Conservation (phyloP, 2,329 filamentous ascomycete species). For the Magnaporthiopsis incrustans region DNA sequence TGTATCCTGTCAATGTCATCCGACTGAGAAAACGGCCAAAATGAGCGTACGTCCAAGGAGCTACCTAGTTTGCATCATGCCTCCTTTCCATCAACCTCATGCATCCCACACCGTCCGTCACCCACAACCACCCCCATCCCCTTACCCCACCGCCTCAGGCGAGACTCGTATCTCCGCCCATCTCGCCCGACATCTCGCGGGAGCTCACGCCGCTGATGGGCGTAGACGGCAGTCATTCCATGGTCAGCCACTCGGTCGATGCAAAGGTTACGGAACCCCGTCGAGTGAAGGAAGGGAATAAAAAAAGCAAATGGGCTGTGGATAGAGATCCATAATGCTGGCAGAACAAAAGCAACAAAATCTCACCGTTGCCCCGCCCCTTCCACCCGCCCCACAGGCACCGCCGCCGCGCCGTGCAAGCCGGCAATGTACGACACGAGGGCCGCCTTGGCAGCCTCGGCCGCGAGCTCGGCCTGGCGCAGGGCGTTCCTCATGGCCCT, state of each 20-base stretch:
- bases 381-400: neutral
- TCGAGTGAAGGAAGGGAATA: no score
- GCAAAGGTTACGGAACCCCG: no score
- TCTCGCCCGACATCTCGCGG: conserved; percentile 50
- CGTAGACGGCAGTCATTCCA: no score
- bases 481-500: conserved; percentile 35
- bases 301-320: no score
- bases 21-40: no score
- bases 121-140: neutral
- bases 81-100: no score
- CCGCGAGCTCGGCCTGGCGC: conserved; percentile 37
- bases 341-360: neutral
- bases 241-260: neutral
- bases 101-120: no score
- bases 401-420: neutral
- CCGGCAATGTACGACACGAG: conserved; percentile 29
- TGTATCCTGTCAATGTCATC: no score
- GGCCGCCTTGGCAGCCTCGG: conserved; percentile 35
- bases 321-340: neutral
- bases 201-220: conserved; percentile 36
- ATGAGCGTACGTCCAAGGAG: no score
- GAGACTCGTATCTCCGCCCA: conserved; percentile 48
- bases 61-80: no score
- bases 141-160: neutral
- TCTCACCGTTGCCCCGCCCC: neutral